These are phyloP conservation scores for Scheffersomyces coipomensis DNA, from an alignment of 805 yeast species.

Conservation along the genomic window DNA sequence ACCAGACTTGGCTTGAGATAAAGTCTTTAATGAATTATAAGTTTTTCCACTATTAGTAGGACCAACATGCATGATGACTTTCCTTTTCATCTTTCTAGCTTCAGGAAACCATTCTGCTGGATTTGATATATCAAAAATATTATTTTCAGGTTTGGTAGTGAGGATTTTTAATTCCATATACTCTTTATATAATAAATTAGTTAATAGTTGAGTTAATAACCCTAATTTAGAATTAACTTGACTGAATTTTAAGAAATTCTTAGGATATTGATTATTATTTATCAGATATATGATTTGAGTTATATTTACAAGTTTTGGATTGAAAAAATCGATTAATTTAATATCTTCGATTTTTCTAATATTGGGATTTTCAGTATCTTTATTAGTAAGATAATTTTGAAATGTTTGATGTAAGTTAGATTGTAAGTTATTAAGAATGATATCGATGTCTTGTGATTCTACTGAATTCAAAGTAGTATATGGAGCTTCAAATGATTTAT, in stretches of 20 bases:
- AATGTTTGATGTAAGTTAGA: slow-evolving; percentile 1
- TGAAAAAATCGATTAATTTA: slow-evolving; percentile 17
- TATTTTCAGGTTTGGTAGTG: slow-evolving; percentile 7
- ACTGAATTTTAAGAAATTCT: slow-evolving; percentile 13
- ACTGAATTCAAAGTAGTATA: slow-evolving; percentile 7
- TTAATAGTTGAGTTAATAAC: slow-evolving; percentile 18
- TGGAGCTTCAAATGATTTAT: slow-evolving; percentile 3
- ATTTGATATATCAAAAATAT: slow-evolving; percentile 26
- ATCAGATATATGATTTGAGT: slow-evolving; percentile 18
- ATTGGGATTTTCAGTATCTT: slow-evolving; percentile 1
- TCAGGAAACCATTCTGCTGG: slow-evolving; percentile 73
- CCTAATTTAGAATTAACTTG: slow-evolving; percentile 16
- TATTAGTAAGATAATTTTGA: neutral
- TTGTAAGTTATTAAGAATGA: slow-evolving; percentile 2
- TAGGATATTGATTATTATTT: slow-evolving; percentile 15
- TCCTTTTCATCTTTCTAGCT: slow-evolving; percentile 76
- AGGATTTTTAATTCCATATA: slow-evolving; percentile 12
- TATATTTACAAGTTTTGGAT: slow-evolving; percentile 24
- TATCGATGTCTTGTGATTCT: neutral
- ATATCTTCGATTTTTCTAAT: neutral
- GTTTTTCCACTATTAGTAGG: slow-evolving; percentile 98
- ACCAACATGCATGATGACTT: slow-evolving; percentile 90
- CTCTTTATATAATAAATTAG: slow-evolving; percentile 22
- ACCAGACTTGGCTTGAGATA: slow-evolving; percentile 68
- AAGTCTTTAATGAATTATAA: slow-evolving; percentile 69